phyloP scores from a whole-genome alignment of 345 rosid genomes.

The Brassica juncea region DNA sequence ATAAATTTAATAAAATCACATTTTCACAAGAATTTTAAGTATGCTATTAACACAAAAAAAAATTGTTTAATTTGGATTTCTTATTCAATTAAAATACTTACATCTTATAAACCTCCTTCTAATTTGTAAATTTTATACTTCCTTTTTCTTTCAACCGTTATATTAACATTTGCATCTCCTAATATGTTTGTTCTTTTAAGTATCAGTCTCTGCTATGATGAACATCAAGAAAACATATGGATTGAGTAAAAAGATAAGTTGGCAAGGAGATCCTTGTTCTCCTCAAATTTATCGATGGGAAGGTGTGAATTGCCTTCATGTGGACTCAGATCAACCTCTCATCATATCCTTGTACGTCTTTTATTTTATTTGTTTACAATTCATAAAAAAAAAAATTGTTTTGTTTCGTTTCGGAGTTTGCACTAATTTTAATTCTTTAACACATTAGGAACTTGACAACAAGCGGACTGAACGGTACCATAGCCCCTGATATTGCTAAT shows the following conservation, averaged over 20 bases:
- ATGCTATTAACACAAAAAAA: background rate
- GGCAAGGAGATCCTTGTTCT: constrained; percentile 65
- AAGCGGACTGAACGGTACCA: constrained; percentile 42
- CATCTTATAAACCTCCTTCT: background rate
- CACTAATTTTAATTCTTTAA: background rate
- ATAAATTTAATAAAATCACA: background rate
- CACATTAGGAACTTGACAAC: constrained; percentile 42
- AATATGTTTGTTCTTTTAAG: background rate
- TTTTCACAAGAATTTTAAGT: background rate
- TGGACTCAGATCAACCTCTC: constrained; percentile 30
- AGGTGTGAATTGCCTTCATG: constrained; percentile 45
- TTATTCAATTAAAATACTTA: background rate
- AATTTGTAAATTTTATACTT: background rate
- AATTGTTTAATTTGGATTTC: background rate
- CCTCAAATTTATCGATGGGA: constrained; percentile 46
- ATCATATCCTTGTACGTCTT: constrained; percentile 52
- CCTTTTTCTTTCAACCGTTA: background rate
- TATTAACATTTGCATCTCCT: background rate
- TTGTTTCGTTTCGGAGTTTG: background rate
- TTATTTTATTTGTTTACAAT: background rate
- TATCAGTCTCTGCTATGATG: constrained; percentile 46
- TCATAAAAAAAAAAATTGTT: background rate
- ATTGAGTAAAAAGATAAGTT: constrained; percentile 34
- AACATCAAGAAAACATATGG: constrained; percentile 51
- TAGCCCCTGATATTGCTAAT: constrained; percentile 37